Evolutionary conservation across 352 stramenopile genomes (phyloP).

Genomic region (Pythium brassicae): DNA sequence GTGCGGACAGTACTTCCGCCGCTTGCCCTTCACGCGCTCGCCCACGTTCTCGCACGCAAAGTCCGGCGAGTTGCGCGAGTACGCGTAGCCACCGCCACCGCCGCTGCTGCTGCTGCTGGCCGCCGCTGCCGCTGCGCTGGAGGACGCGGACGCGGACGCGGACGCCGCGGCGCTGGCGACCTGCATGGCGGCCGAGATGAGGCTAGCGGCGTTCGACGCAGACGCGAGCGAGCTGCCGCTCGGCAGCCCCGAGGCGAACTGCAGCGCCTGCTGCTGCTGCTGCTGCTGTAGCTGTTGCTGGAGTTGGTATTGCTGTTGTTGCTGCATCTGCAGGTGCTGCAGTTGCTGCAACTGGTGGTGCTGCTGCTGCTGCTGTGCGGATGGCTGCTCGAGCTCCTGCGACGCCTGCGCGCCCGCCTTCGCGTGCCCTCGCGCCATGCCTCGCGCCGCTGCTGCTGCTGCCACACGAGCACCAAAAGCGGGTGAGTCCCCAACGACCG

Average conservation of each 20-base stretch:
- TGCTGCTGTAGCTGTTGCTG: constrained; percentile 16
- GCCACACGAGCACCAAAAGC: no score
- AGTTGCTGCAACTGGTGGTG: constrained; percentile 1
- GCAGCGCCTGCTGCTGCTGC: constrained; percentile 16
- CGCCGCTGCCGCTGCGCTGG: constrained; percentile 12
- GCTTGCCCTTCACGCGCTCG: constrained; percentile 80
- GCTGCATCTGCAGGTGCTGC: neutral
- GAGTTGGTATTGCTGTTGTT: neutral
- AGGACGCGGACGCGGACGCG: no score
- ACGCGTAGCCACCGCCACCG: constrained; percentile 41
- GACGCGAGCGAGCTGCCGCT: constrained; percentile 19
- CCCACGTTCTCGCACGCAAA: constrained; percentile 82
- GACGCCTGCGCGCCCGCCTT: constrained; percentile 3
- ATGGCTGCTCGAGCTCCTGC: neutral
- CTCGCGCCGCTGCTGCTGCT: neutral
- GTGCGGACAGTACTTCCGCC: constrained; percentile 79
- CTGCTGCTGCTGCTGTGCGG: neutral
- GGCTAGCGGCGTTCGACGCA: constrained; percentile 28
- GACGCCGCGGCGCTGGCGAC: constrained; percentile 23
- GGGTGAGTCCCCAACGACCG: no score
- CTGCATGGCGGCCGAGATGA: constrained; percentile 38
- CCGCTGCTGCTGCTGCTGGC: constrained; percentile 20
- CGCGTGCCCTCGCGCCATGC: constrained; percentile 7
- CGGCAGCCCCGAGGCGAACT: constrained; percentile 25
- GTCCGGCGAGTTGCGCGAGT: constrained; percentile 66